Base-by-base conservation (phyloP, 2,329 filamentous ascomycete species). In the Trichoderma lentiforme region DNA sequence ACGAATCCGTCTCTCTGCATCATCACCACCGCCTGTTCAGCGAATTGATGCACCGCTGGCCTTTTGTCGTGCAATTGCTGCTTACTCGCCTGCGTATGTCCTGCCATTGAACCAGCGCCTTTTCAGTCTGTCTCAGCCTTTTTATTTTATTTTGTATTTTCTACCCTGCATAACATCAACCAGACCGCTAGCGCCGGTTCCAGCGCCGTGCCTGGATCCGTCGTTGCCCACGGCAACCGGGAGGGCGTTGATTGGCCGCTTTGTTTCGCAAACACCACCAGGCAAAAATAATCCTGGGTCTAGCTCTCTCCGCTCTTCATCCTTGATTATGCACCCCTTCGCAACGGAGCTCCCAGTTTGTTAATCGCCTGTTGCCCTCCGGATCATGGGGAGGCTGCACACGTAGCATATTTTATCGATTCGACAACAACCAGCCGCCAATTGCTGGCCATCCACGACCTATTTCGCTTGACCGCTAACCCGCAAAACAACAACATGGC, bases 331-430 rank as follows among this genome's bases (percentile, higher is more conserved):
- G 68, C 67, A 71, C 58, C 67, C 66, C 51, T 53, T 67, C 71
- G 62, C 71, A 43, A 58, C 47, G 26, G 30, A 71, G 68, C 67
- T 32, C n/a, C 60, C 61, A 65, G 68, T 53, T 65, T 53, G 36
- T 60, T 72, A 57, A 72, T 21, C 36, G 43, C 76, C 74, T 79
- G 75, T 76, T 76, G 75, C 75, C 74, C 75, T 78, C 76, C 75
- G 77, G 78, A 80, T 74, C 74, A 84, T 84, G 81, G 80, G 74
- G 78, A 75, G 74, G 75, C 77, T 77, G 74, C 78, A 83, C 82
- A 81, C 82, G 82, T 84, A 81, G 75, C 81, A 76, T 75, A 82
- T 81, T 75, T 66, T 74, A 79, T 80, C 80, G 65, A 74, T 71
- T 72, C 73, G 66, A 58, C 65, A 64, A 75, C 73, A 47, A 21